These are phyloP conservation scores for Cytospora leucostoma DNA, from an alignment of 2,329 filamentous ascomycete species.

Conservation along the genomic window DNA sequence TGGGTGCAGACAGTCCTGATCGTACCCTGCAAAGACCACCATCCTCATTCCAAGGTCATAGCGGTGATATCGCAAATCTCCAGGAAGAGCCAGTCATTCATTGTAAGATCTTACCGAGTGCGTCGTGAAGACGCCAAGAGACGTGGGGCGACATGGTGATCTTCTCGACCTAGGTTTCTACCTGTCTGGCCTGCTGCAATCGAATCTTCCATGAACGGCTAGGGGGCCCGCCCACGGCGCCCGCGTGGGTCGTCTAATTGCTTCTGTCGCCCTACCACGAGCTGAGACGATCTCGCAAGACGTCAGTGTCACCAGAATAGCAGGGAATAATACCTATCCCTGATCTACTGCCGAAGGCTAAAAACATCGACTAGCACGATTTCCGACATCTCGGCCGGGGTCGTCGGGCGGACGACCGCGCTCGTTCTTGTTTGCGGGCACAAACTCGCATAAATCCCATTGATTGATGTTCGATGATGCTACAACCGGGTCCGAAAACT, in stretches of 20 bases:
- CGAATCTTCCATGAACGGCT: neutral
- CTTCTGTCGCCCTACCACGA: neutral
- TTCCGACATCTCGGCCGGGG: conserved; percentile 12
- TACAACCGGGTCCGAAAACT: conserved; percentile 13
- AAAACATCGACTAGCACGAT: neutral
- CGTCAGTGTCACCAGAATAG: neutral
- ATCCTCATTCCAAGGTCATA: neutral
- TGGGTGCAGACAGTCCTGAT: neutral
- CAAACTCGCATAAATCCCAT: conserved; percentile 5
- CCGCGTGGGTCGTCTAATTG: conserved; percentile 2
- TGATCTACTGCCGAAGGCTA: neutral
- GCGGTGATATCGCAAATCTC: neutral
- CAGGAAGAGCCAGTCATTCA: neutral
- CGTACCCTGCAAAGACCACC: neutral
- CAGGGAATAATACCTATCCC: neutral
- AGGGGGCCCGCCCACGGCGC: neutral
- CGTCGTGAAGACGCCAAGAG: neutral
- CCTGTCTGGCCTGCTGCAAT: conserved; percentile 19
- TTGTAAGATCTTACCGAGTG: neutral
- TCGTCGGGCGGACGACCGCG: neutral
- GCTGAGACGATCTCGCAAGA: neutral
- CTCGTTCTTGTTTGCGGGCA: conserved; percentile 10
- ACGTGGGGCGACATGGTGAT: conserved; percentile 3
- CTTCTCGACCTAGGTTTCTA: conserved; percentile 8
- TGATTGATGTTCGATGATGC: conserved; percentile 14